Evolutionary conservation across 805 yeast species (phyloP).

Genomic region (Schwanniomyces yamadae): DNA sequence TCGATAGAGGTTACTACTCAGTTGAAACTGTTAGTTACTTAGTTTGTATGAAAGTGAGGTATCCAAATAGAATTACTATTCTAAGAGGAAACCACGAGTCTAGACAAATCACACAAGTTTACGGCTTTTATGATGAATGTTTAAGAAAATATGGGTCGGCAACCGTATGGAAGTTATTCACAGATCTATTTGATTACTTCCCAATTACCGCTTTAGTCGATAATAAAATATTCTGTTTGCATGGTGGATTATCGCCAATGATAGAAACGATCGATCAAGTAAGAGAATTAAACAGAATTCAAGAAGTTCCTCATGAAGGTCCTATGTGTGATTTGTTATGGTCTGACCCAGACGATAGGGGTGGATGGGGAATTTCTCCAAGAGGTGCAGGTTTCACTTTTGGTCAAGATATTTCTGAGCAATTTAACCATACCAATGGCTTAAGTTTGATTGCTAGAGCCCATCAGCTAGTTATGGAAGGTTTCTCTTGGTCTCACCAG

Average conservation of each 20-base stretch:
- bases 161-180: conserved; percentile 88
- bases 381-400: conserved; percentile 98
- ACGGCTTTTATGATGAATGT: conserved; percentile 95
- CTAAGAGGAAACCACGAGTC: conserved; percentile 95
- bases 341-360: conserved; percentile 97
- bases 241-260: conserved; percentile 94
- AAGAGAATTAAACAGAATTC: conserved; percentile 84
- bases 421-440: conserved; percentile 88
- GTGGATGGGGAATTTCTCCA: conserved; percentile 97
- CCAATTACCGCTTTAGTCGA: conserved; percentile 93
- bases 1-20: conserved; percentile 86
- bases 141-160: conserved; percentile 90
- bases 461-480: conserved; percentile 97
- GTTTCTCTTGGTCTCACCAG: conserved; percentile 92
- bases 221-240: conserved; percentile 85
- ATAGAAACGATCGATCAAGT: conserved; percentile 92
- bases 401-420: conserved; percentile 93
- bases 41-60: conserved; percentile 89
- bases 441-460: conserved; percentile 87
- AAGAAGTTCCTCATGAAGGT: conserved; percentile 97
- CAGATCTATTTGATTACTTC: conserved; percentile 88
- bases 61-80: conserved; percentile 87
- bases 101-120: conserved; percentile 93
- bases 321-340: conserved; percentile 96
- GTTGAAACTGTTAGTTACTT: conserved; percentile 88